phyloP scores from a whole-genome alignment of 1,284 basidiomycete species.

The Sanghuangporus weigelae region DNA sequence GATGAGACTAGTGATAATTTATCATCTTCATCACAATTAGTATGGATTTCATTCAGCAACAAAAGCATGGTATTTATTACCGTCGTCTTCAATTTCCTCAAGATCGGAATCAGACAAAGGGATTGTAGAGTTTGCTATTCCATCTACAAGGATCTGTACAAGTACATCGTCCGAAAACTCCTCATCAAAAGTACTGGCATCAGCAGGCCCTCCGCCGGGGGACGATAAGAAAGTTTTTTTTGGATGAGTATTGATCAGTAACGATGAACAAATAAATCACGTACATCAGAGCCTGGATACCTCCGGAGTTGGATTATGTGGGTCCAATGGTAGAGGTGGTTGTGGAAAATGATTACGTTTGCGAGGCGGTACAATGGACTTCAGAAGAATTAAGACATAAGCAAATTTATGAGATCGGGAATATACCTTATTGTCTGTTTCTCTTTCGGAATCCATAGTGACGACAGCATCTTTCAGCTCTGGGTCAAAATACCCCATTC shows the following conservation, averaged over 20 bases:
- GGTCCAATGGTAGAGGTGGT: background rate
- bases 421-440: too few relatives aligned
- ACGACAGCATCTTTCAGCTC: too few relatives aligned
- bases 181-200: background rate
- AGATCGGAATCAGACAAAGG: background rate
- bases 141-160: background rate
- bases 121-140: background rate
- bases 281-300: background rate
- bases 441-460: too few relatives aligned
- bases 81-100: too few relatives aligned
- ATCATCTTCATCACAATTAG: too few relatives aligned
- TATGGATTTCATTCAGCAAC: too few relatives aligned
- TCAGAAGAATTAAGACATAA: background rate
- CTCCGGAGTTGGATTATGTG: background rate
- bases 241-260: background rate
- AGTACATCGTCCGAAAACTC: background rate
- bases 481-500: too few relatives aligned
- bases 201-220: background rate
- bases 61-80: too few relatives aligned
- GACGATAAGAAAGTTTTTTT: background rate
- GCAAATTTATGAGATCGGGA: too few relatives aligned
- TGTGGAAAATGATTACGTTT: background rate
- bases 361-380: background rate
- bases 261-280: background rate
- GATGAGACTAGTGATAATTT: too few relatives aligned